phyloP scores from a whole-genome alignment of 768 basidiomycete species.

The Phanerochaete carnosa region DNA sequence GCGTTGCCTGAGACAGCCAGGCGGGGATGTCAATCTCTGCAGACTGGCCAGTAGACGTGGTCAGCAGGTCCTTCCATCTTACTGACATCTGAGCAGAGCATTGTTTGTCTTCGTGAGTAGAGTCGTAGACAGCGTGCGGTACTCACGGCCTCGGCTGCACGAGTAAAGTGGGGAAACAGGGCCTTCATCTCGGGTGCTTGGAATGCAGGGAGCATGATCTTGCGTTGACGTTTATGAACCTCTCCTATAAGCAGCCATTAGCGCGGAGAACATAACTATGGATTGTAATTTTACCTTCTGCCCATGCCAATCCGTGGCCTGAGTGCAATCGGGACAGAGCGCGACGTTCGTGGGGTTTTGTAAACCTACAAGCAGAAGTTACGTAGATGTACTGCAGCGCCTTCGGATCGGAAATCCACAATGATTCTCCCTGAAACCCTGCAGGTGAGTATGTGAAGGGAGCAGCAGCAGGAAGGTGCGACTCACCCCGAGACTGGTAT shows the following conservation, averaged over 20 bases:
- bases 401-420: conserved; percentile 47
- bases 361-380: conserved; percentile 2
- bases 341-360: conserved; percentile 2
- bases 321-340: conserved; percentile 2
- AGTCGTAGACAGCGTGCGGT: background rate
- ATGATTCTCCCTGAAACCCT: conserved; percentile 40
- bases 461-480: no score
- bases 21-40: conserved; percentile 45
- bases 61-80: conserved; percentile 51
- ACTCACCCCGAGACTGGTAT: conserved; percentile 1
- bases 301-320: conserved; percentile 5
- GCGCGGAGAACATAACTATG: background rate
- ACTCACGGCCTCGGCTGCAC: conserved; percentile 20
- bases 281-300: background rate
- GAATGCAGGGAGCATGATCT: conserved; percentile 32
- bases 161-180: conserved; percentile 20
- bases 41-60: conserved; percentile 36
- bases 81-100: conserved; percentile 36
- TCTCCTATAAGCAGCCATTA: conserved; percentile 23
- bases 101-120: no score
- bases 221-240: conserved; percentile 26
- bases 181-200: conserved; percentile 39
- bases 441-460: no score
- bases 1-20: conserved; percentile 35
- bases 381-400: conserved; percentile 7